Conservation (phyloP, 257 asterid genomes). For the Petunia secreta region DNA sequence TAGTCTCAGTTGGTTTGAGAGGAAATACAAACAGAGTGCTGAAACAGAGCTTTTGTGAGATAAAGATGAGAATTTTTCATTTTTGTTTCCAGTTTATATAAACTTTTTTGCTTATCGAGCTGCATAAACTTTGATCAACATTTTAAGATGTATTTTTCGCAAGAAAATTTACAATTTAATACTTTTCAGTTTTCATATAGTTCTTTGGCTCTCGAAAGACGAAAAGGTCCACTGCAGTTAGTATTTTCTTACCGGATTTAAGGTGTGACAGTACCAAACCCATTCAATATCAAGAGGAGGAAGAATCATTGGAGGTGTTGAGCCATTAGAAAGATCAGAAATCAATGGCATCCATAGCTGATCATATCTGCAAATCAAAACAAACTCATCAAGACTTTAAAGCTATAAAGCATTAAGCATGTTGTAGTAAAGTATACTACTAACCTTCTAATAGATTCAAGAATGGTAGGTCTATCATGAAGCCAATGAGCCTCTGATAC, state of each 20-base stretch:
- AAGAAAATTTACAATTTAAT: too few species aligned
- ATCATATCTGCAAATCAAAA: slow-evolving; percentile 59
- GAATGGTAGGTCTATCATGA: slow-evolving; percentile 50
- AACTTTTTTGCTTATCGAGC: too few species aligned
- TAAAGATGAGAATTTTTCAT: too few species aligned
- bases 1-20: too few species aligned
- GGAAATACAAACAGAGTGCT: neutral
- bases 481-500: slow-evolving; percentile 70
- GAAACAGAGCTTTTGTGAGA: neutral
- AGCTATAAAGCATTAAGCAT: neutral
- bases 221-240: neutral
- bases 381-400: slow-evolving; percentile 11
- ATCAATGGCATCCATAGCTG: slow-evolving; percentile 94
- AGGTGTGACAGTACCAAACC: slow-evolving; percentile 94
- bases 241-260: slow-evolving; percentile 56
- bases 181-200: too few species aligned
- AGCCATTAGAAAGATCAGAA: slow-evolving; percentile 56
- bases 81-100: too few species aligned
- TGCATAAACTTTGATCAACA: too few species aligned
- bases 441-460: slow-evolving; percentile 84
- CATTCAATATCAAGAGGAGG: slow-evolving; percentile 97
- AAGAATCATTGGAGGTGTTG: slow-evolving; percentile 76
- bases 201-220: too few species aligned
- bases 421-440: neutral
- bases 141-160: too few species aligned